Percentiles rank a stretch among this genome's conserved stretches.
Evolutionary conservation across 2,329 filamentous ascomycete genomes (phyloP).

Genomic region (Geosmithia morbida): DNA sequence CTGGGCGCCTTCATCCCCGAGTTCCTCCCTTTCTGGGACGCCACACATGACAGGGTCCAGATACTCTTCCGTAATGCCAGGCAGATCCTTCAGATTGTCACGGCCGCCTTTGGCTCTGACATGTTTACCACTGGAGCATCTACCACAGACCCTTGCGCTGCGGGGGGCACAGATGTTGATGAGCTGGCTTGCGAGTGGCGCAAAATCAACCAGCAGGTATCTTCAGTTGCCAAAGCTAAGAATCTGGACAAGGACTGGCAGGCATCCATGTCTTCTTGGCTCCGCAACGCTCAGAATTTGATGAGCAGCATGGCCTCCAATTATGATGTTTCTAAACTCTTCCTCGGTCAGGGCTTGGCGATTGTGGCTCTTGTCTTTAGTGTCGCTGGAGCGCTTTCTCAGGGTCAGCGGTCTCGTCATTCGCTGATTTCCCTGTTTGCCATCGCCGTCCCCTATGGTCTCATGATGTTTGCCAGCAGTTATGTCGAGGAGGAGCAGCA

Average conservation of each 20-base stretch:
- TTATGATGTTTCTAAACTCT: constrained; percentile 59
- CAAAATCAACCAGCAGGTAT: constrained; percentile 12
- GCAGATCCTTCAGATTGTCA: constrained; percentile 67
- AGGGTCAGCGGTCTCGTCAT: neutral
- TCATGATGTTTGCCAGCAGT: constrained; percentile 96
- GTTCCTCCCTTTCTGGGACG: constrained; percentile 61
- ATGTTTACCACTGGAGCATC: constrained; percentile 20
- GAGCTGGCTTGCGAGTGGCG: constrained; percentile 58
- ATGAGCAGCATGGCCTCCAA: constrained; percentile 89
- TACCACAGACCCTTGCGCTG: constrained; percentile 20
- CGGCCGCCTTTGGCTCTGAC: constrained; percentile 49
- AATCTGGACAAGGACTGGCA: constrained; percentile 24
- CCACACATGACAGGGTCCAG: constrained; percentile 38
- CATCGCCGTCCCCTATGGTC: constrained; percentile 49
- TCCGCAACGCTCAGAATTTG: constrained; percentile 56
- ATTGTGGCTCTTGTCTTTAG: constrained; percentile 3
- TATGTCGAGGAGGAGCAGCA: constrained; percentile 98
- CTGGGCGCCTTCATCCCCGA: constrained; percentile 73
- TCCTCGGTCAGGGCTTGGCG: constrained; percentile 26
- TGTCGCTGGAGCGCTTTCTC: neutral
- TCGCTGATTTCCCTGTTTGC: constrained; percentile 10
- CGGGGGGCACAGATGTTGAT: constrained; percentile 27
- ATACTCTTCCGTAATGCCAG: constrained; percentile 64
- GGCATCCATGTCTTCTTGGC: constrained; percentile 40
- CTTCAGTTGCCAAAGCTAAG: constrained; percentile 7